A percentile compares a stretch with the other conserved stretches of the same genome.
Conservation (phyloP, 2,329 filamentous ascomycete species). For the Fusarium luffae region DNA sequence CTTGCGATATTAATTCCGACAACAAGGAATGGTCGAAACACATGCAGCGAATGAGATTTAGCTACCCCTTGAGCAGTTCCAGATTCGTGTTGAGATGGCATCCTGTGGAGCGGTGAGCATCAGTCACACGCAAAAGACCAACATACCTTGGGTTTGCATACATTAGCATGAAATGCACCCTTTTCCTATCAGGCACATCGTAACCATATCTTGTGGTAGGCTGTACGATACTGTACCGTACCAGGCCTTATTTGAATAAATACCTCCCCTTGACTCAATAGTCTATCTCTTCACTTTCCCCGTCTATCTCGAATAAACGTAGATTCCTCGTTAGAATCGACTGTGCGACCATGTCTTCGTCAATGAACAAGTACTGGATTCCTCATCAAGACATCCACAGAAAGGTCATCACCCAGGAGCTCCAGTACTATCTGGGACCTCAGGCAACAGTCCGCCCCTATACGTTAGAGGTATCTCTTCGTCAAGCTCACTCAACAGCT, state of each 20-base stretch:
- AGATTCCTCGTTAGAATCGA: conserved; percentile 22
- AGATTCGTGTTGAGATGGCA: conserved; percentile 35
- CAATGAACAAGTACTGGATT: conserved; percentile 71
- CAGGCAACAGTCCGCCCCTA: conserved; percentile 68
- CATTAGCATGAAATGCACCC: conserved; percentile 41
- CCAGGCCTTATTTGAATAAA: conserved; percentile 38
- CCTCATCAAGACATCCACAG: conserved; percentile 69
- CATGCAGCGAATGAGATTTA: conserved; percentile 36
- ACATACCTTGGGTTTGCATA: conserved; percentile 43
- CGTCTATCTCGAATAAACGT: conserved; percentile 25
- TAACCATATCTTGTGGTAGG: conserved; percentile 33
- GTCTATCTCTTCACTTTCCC: conserved; percentile 17
- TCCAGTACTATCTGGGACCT: conserved; percentile 68
- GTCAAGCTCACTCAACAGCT: conserved; percentile 25
- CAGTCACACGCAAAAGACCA: conserved; percentile 40
- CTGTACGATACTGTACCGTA: conserved; percentile 13
- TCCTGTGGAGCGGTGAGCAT: conserved; percentile 44
- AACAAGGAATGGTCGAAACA: conserved; percentile 41
- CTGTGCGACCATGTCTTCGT: conserved; percentile 42
- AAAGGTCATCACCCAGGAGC: conserved; percentile 68
- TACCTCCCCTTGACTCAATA: conserved; percentile 38
- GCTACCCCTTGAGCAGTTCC: conserved; percentile 38
- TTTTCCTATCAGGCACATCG: conserved; percentile 38
- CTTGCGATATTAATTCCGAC: conserved; percentile 38
- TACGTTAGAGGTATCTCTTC: conserved; percentile 62